Evolutionary conservation across 2,329 filamentous ascomycete genomes (phyloP).

Genomic region (Phyllosticta citrichinensis): DNA sequence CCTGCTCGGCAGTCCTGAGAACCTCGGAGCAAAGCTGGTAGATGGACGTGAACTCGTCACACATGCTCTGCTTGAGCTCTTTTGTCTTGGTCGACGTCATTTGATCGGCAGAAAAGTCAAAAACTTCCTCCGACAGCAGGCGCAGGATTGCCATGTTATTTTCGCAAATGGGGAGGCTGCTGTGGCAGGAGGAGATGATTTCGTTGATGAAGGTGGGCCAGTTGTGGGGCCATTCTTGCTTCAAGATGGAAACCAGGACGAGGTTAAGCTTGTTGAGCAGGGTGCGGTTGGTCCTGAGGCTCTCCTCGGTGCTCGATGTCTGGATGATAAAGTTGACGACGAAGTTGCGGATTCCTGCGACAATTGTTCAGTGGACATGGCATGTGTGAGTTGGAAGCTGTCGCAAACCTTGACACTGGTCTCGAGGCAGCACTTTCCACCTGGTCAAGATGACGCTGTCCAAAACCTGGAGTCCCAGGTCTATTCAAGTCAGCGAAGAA

Average conservation of each 20-base stretch:
- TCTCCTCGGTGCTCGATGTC: constrained; percentile 81
- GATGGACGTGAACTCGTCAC: constrained; percentile 94
- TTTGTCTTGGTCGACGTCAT: constrained; percentile 98
- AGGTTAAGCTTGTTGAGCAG: constrained; percentile 97
- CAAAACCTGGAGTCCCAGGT: constrained; percentile 88
- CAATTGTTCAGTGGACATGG: constrained; percentile 15
- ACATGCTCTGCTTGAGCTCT: constrained; percentile 97
- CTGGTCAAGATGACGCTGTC: constrained; percentile 98
- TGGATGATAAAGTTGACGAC: constrained; percentile 98
- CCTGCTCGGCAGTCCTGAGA: constrained; percentile 76
- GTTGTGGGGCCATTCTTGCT: constrained; percentile 99
- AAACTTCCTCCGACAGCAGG: constrained; percentile 92
- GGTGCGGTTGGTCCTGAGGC: constrained; percentile 71
- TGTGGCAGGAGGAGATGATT: constrained; percentile 93
- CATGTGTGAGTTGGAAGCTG: not conserved
- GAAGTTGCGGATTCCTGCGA: constrained; percentile 89
- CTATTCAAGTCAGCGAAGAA: constrained; percentile 35
- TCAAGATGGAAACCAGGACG: constrained; percentile 91
- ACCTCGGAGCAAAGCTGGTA: constrained; percentile 97
- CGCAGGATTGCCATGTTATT: constrained; percentile 99
- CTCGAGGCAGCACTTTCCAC: constrained; percentile 94
- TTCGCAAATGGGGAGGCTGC: constrained; percentile 93
- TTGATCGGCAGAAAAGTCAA: constrained; percentile 96
- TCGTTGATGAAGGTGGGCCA: constrained; percentile 99
- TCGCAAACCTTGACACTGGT: constrained; percentile 77